Evolutionary conservation across 1,284 basidiomycete genomes (phyloP), one percentile per base, ranked within the genome.

Genomic region (Apiotrichum siamense): DNA sequence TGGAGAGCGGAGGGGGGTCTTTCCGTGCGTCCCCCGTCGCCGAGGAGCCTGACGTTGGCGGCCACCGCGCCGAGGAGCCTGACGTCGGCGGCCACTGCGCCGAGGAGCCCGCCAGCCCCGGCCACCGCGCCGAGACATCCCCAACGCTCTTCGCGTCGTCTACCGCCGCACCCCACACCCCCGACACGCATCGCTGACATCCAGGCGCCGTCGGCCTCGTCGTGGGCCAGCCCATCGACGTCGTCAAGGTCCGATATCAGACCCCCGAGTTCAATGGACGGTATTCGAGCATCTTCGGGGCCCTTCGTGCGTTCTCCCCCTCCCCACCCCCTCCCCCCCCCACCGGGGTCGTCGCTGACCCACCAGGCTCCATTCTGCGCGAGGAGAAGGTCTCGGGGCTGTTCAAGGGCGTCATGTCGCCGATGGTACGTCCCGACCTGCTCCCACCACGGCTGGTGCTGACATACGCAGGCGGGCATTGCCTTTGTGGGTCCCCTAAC

Each of bases 221-320:
- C 3, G 73, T 73, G 4, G 73, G 73, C n/a, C 73, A 75, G 53
- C 73, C 73, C 2, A 67, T 75, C 45, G 73, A 75, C 49, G 70
- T 69, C 33, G 69, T 75, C 50, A 75, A 75, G 49, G 71, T 73
- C 25, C 58, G 73, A 17, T 74, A 70, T 47, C 73, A 75, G 52
- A 70, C 71, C 0, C 67, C 70, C 2, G 59, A 67, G 43, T 75
- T 57, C 58, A 57, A 55, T 7, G 67, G 70, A 12, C 46, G 61
- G 18, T 75, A 75, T 57, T 52, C 44, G 6, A 68, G 66, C 11
- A 70, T 68, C 11, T 60, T 61, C 24, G 59, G 65, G 11, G 72
- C 73, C 31, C 55, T 75, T n/a, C 54, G 70, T 70, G 49, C 54
- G 69, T 65, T n/a, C n/a, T 12, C 12, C n/a, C n/a, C 10, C 38